These are phyloP conservation scores for Melastoma candidum DNA, from an alignment of 441 rosid species.

Conservation along the genomic window DNA sequence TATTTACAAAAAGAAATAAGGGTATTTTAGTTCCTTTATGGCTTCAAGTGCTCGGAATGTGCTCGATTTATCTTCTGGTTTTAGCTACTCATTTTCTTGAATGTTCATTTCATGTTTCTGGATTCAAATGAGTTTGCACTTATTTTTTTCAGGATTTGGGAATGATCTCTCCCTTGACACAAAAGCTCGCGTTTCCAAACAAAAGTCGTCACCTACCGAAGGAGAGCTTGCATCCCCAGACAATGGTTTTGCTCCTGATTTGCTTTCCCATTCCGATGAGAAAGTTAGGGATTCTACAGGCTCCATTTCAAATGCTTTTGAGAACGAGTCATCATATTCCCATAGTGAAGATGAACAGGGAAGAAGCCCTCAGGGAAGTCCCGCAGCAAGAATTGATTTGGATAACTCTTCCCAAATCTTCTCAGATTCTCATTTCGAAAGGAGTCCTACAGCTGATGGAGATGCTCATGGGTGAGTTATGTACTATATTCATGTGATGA, in stretches of 20 bases:
- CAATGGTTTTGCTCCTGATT: slow-evolving; percentile 45
- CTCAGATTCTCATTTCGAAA: slow-evolving; percentile 48
- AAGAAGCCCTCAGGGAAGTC: slow-evolving; percentile 80
- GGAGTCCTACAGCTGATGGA: slow-evolving; percentile 53
- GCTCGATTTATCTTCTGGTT: background rate
- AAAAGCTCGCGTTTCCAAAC: slow-evolving; percentile 26
- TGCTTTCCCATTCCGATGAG: slow-evolving; percentile 37
- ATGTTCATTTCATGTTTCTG: background rate
- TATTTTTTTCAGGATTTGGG: slow-evolving; percentile 58
- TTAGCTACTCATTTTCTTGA: background rate
- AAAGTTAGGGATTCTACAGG: slow-evolving; percentile 35
- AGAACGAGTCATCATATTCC: slow-evolving; percentile 49
- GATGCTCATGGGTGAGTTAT: slow-evolving; percentile 37
- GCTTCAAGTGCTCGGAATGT: too few relatives aligned
- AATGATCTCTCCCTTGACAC: slow-evolving; percentile 67
- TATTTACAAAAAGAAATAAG: too few relatives aligned
- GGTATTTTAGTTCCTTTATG: too few relatives aligned
- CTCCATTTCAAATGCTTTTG: slow-evolving; percentile 36
- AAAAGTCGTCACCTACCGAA: slow-evolving; percentile 28
- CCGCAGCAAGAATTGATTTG: slow-evolving; percentile 44
- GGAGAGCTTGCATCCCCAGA: slow-evolving; percentile 42
- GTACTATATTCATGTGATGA: background rate
- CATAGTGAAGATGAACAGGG: slow-evolving; percentile 78
- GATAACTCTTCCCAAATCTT: slow-evolving; percentile 57
- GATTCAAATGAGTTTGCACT: background rate